phyloP scores from a whole-genome alignment of 805 yeast species.

The Metschnikowia corniflorae region DNA sequence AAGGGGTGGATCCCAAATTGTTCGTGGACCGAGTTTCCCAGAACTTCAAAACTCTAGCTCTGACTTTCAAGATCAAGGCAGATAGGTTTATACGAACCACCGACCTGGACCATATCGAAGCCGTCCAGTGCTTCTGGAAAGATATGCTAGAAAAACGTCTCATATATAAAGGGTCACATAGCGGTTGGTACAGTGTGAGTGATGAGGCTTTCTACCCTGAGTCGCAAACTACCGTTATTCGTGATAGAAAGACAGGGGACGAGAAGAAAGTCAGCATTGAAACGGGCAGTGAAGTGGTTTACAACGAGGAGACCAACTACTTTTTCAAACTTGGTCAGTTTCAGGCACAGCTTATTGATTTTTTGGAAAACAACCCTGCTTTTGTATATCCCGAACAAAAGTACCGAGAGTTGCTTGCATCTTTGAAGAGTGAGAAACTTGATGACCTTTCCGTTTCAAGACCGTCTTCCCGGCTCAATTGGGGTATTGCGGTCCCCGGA shows the following conservation, averaged over 20 bases:
- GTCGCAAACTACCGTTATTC: slow-evolving; percentile 52
- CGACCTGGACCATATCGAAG: slow-evolving; percentile 66
- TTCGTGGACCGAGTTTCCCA: slow-evolving; percentile 70
- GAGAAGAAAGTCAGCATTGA: slow-evolving; percentile 52
- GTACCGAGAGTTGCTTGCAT: slow-evolving; percentile 52
- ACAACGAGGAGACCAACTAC: slow-evolving; percentile 79
- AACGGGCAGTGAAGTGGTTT: slow-evolving; percentile 70
- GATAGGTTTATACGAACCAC: slow-evolving; percentile 90
- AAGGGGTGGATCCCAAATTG: slow-evolving; percentile 47
- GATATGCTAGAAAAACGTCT: slow-evolving; percentile 53
- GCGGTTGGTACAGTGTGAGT: slow-evolving; percentile 92
- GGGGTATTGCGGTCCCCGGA: slow-evolving; percentile 91
- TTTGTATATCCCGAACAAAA: slow-evolving; percentile 68
- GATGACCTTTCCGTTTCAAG: slow-evolving; percentile 83
- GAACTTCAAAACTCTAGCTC: slow-evolving; percentile 64
- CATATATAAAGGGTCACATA: slow-evolving; percentile 78
- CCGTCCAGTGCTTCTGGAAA: slow-evolving; percentile 72
- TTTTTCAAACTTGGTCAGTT: slow-evolving; percentile 74
- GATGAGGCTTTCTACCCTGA: slow-evolving; percentile 95
- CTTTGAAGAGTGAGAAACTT: slow-evolving; percentile 47
- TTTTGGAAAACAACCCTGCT: slow-evolving; percentile 45
- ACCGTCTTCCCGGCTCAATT: slow-evolving; percentile 68
- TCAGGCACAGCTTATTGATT: slow-evolving; percentile 48
- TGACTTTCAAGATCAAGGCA: slow-evolving; percentile 51
- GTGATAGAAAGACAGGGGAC: slow-evolving; percentile 24